Evolutionary conservation across 1,284 basidiomycete species (phyloP), one percentile per base, ranked within the genome.

Genomic region (Takashimella tepidaria): DNA sequence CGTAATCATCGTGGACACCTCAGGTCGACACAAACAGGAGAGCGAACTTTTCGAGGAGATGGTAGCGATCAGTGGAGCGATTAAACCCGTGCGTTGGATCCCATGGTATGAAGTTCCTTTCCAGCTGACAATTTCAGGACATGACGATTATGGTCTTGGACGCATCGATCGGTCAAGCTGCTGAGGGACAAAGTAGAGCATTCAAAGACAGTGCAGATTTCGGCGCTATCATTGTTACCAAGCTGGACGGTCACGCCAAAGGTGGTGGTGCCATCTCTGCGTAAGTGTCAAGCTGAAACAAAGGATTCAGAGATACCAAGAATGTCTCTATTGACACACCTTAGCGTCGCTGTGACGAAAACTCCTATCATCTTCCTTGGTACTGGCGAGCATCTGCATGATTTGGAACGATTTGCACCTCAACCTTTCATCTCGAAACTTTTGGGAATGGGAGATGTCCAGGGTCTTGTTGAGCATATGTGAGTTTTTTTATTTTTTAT

Each of bases 331-430:
- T 46, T 46, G 42, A 51, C 25, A 3, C 21, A 25, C 16, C 24
- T 46, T 54, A 95, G 92, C 60, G 95, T 99, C 42, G 96, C 95
- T n/a, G 93, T 87, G 4, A 98, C 95, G 5, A 87, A 90, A 70
- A 99, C 96, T 13, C 95, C 96, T 0, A 98, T 99, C 73, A 96
- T 98, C 68, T 99, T 98, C 78, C 84, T 98, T 41, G 96, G 95
- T 72, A 92, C 95, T 10, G 95, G 95, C 55, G 95, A 99, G 73
- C 96, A 98, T 76, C 78, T 98, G 23, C 83, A 95, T 56, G 95
- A 99, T 75, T 83, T 99, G 8, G 96, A 99, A 75, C 84, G 86
- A 55, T 99, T 99, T 76, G 84, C 89, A 2, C 95, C 95, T 0
- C 87, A 93, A 62, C 95, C 96, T 2, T 99, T 99, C 78, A 90